A percentile compares a stretch with the other conserved stretches of the same genome.
These are phyloP conservation scores for Colletotrichum ledebouriae DNA, from an alignment of 2,329 filamentous ascomycete genomes.

Conservation along the genomic window DNA sequence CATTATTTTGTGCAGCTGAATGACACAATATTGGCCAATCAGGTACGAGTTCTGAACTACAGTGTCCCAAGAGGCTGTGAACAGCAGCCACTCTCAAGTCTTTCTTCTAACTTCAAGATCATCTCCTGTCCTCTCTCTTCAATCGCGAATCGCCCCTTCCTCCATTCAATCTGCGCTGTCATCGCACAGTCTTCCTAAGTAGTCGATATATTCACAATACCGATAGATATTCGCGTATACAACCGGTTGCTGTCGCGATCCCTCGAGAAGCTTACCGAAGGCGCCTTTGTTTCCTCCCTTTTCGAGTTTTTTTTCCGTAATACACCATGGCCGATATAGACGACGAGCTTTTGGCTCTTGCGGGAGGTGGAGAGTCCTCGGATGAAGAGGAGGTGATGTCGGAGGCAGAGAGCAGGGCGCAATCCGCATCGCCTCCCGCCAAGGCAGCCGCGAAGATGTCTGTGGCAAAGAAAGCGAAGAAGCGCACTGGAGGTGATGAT, in stretches of 20 bases:
- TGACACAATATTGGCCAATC: conserved; percentile 44
- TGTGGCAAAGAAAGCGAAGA: conserved; percentile 61
- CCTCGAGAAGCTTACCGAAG: conserved; percentile 5
- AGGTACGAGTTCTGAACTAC: conserved; percentile 22
- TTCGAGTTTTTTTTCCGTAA: conserved; percentile 20
- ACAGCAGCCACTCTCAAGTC: conserved; percentile 29
- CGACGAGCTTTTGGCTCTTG: conserved; percentile 92
- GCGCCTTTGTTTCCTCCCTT: conserved; percentile 1
- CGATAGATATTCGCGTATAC: conserved; percentile 9
- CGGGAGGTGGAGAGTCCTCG: conserved; percentile 79
- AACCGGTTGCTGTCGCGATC: conserved; percentile 8
- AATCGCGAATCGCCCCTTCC: background rate
- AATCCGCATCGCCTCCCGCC: conserved; percentile 65
- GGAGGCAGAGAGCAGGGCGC: conserved; percentile 67
- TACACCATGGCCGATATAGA: conserved; percentile 86
- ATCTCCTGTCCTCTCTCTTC: conserved; percentile 10
- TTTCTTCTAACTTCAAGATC: conserved; percentile 20
- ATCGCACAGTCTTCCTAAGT: background rate
- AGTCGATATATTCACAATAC: background rate
- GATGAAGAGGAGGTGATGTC: conserved; percentile 69
- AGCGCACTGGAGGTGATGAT: conserved; percentile 70
- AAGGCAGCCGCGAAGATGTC: conserved; percentile 52
- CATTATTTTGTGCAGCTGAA: conserved; percentile 29
- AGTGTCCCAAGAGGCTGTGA: conserved; percentile 35
- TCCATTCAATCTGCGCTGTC: background rate